phyloP scores from a whole-genome alignment of 2,329 filamentous ascomycete species.

The Colletotrichum karsti region DNA sequence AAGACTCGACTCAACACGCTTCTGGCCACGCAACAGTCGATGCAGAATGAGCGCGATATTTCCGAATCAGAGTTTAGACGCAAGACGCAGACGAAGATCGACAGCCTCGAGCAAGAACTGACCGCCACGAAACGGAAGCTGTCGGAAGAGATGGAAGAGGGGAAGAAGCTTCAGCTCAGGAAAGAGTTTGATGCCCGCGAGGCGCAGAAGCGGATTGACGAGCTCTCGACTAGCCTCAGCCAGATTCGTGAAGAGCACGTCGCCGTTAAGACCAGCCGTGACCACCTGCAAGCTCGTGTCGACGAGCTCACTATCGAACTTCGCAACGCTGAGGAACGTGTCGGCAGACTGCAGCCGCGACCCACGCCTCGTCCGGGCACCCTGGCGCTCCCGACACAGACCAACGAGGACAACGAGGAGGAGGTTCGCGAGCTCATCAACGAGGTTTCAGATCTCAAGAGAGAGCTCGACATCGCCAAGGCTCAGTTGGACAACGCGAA shows the following conservation, averaged over 20 bases:
- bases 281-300: constrained; percentile 88
- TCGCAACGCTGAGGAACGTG: constrained; percentile 87
- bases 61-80: constrained; percentile 83
- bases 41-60: constrained; percentile 92
- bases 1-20: constrained; percentile 84
- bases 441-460: constrained; percentile 86
- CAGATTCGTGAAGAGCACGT: constrained; percentile 88
- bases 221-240: constrained; percentile 82
- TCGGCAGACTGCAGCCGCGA: constrained; percentile 82
- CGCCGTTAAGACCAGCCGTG: constrained; percentile 84
- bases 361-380: constrained; percentile 69
- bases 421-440: constrained; percentile 82
- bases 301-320: constrained; percentile 91
- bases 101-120: constrained; percentile 82
- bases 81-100: constrained; percentile 79
- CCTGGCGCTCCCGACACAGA: constrained; percentile 48
- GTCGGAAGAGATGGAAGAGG: constrained; percentile 82
- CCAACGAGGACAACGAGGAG: constrained; percentile 61
- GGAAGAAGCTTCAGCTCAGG: constrained; percentile 81
- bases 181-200: constrained; percentile 93
- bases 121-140: constrained; percentile 83
- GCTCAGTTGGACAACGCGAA: constrained; percentile 84
- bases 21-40: constrained; percentile 83
- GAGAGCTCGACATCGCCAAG: constrained; percentile 83
- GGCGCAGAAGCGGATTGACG: constrained; percentile 90